These are phyloP conservation scores for Chrysoporthe puriensis DNA, from an alignment of 2,329 filamentous ascomycete species.

Conservation along the genomic window DNA sequence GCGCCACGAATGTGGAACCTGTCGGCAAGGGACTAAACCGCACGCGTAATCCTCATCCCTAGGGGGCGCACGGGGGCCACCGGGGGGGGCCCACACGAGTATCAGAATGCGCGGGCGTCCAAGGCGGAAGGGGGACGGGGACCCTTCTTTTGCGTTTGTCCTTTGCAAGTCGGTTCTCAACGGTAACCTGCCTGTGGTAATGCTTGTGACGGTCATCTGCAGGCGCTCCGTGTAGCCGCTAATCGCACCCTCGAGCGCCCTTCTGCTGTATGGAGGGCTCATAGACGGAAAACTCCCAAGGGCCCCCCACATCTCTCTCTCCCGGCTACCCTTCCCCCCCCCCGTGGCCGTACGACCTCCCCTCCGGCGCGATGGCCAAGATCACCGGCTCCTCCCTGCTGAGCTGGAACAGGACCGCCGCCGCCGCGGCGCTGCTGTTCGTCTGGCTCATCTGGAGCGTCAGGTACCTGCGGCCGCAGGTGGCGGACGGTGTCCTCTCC, in stretches of 20 bases:
- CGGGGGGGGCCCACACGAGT: slow-evolving; percentile 3
- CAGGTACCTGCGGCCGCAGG: slow-evolving; percentile 4
- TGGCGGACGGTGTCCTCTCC: slow-evolving; percentile 16
- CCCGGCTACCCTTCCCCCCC: neutral
- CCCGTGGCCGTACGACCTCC: neutral
- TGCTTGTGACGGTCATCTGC: neutral
- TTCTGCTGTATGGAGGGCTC: neutral
- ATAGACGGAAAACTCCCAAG: neutral
- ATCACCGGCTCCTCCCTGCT: slow-evolving; percentile 13
- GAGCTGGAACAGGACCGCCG: slow-evolving; percentile 24
- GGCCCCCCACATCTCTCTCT: neutral
- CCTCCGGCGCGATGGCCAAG: slow-evolving; percentile 17
- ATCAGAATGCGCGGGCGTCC: slow-evolving; percentile 1
- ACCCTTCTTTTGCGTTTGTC: neutral
- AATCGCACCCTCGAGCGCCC: neutral
- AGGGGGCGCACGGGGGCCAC: too few species aligned
- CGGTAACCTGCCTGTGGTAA: neutral
- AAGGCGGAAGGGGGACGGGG: neutral
- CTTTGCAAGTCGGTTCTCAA: too few species aligned
- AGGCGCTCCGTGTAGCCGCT: neutral
- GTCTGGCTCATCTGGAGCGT: slow-evolving; percentile 25
- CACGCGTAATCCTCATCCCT: slow-evolving; percentile 10
- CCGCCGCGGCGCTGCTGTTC: slow-evolving; percentile 18
- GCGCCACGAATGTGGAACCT: neutral
- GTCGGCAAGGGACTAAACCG: neutral